Conservation (phyloP, 2,329 filamentous ascomycete species). For the Xylariomycetidae sp. region DNA sequence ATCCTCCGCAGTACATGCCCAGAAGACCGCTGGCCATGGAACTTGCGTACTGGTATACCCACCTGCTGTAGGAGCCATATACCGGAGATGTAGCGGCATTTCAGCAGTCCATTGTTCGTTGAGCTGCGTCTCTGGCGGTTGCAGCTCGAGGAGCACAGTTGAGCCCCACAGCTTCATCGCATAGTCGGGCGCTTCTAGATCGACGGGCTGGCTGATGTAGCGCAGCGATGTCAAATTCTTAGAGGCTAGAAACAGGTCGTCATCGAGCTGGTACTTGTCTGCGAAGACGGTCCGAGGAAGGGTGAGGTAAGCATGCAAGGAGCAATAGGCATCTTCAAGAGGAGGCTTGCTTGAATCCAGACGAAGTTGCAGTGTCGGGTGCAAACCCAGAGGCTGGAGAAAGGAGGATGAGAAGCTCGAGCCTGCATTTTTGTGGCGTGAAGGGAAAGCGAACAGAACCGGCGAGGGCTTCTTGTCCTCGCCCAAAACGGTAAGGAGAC, state of each 20-base stretch:
- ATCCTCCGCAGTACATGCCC: constrained; percentile 70
- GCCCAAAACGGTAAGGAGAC: constrained; percentile 72
- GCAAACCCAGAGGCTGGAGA: constrained; percentile 68
- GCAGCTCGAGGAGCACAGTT: constrained; percentile 67
- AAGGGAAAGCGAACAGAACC: constrained; percentile 77
- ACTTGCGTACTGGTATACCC: constrained; percentile 53
- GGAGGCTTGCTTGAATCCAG: constrained; percentile 50
- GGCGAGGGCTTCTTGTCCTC: constrained; percentile 66
- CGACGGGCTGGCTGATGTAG: constrained; percentile 68
- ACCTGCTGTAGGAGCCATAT: constrained; percentile 57
- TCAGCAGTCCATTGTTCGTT: constrained; percentile 54
- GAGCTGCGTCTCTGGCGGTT: constrained; percentile 39
- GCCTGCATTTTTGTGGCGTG: constrained; percentile 61
- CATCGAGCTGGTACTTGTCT: constrained; percentile 78
- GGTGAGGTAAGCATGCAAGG: constrained; percentile 73
- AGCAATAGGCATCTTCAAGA: constrained; percentile 54
- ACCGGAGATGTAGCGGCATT: constrained; percentile 81
- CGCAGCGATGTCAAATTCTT: constrained; percentile 69
- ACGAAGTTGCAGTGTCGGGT: constrained; percentile 69
- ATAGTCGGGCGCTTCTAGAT: constrained; percentile 88
- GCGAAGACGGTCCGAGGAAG: constrained; percentile 77
- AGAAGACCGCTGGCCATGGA: constrained; percentile 81
- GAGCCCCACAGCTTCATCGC: constrained; percentile 73
- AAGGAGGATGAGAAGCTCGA: constrained; percentile 59
- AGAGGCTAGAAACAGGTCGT: constrained; percentile 69